A percentile compares a stretch with the other conserved stretches of the same genome.
Evolutionary conservation across 2,329 filamentous ascomycete genomes (phyloP).

Genomic region (Aspergillus chevalieri): DNA sequence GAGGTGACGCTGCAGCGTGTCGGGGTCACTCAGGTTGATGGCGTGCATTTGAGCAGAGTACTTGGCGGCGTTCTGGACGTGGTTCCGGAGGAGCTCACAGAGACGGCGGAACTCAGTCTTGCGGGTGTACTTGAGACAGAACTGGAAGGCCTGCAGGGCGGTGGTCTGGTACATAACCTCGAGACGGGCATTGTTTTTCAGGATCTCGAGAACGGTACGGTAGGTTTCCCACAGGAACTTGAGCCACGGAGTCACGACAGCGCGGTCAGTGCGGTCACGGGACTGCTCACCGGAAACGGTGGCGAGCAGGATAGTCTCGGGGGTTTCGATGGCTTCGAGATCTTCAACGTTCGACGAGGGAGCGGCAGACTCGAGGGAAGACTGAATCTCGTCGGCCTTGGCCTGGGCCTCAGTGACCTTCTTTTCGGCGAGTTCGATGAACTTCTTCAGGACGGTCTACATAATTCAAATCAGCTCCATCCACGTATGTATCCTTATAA

Average conservation of each 20-base stretch:
- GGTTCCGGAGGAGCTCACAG: slow-evolving; percentile 95
- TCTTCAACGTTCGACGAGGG: slow-evolving; percentile 78
- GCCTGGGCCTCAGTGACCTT: slow-evolving; percentile 95
- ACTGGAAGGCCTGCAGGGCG: slow-evolving; percentile 95
- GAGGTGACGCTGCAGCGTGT: slow-evolving; percentile 92
- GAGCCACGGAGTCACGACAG: slow-evolving; percentile 97
- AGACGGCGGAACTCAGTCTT: slow-evolving; percentile 99
- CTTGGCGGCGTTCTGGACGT: slow-evolving; percentile 97
- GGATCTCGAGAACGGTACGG: slow-evolving; percentile 93
- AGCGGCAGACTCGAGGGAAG: slow-evolving; percentile 68
- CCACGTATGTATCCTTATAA: neutral
- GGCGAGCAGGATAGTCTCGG: slow-evolving; percentile 93
- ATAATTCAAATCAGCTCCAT: neutral
- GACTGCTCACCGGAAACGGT: slow-evolving; percentile 98
- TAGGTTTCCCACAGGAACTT: slow-evolving; percentile 99
- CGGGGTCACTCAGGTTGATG: slow-evolving; percentile 96
- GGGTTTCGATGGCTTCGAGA: slow-evolving; percentile 93
- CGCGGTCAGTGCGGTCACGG: slow-evolving; percentile 91
- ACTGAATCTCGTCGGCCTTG: slow-evolving; percentile 93
- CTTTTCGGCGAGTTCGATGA: slow-evolving; percentile 92
- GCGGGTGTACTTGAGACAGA: slow-evolving; percentile 94
- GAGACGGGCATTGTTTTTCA: slow-evolving; percentile 96
- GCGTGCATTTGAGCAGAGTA: slow-evolving; percentile 99
- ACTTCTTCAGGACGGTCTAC: slow-evolving; percentile 87
- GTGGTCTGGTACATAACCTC: slow-evolving; percentile 98